phyloP scores from a whole-genome alignment of 768 basidiomycete species.

The Mycena maculata region DNA sequence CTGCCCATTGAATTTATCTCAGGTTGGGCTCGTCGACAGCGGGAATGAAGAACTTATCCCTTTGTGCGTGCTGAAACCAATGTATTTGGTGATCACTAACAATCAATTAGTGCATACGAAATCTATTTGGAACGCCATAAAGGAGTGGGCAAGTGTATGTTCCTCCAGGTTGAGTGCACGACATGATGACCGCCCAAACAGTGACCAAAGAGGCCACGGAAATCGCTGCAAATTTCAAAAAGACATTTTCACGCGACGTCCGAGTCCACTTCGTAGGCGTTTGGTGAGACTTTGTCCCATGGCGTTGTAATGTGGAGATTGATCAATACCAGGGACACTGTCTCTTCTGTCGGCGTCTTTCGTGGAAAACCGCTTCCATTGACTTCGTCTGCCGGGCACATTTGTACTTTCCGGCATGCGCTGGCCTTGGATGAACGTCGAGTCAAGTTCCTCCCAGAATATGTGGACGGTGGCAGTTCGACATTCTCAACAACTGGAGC shows the following conservation, averaged over 20 bases:
- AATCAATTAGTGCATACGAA: conserved; percentile 25
- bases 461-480: neutral
- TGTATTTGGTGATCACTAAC: no score
- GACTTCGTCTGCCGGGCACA: conserved; percentile 1
- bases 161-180: neutral
- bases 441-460: neutral
- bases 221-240: conserved; percentile 12
- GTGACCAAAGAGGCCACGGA: neutral
- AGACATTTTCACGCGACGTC: conserved; percentile 6
- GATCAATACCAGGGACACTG: conserved; percentile 6
- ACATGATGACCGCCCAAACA: neutral
- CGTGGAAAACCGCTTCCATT: conserved; percentile 13
- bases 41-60: conserved; percentile 54
- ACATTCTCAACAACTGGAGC: neutral
- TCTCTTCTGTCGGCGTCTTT: neutral
- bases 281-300: neutral
- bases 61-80: conserved; percentile 38
- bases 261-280: conserved; percentile 11
- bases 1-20: neutral
- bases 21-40: conserved; percentile 51
- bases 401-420: conserved; percentile 21
- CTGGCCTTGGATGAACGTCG: conserved; percentile 4
- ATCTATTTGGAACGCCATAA: conserved; percentile 12
- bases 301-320: neutral
- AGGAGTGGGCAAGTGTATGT: conserved; percentile 1